A percentile compares a stretch with the other conserved stretches of the same genome.
These are phyloP conservation scores for Trichosporon coremiiforme DNA, from an alignment of 1,284 basidiomycete genomes.

Conservation along the genomic window DNA sequence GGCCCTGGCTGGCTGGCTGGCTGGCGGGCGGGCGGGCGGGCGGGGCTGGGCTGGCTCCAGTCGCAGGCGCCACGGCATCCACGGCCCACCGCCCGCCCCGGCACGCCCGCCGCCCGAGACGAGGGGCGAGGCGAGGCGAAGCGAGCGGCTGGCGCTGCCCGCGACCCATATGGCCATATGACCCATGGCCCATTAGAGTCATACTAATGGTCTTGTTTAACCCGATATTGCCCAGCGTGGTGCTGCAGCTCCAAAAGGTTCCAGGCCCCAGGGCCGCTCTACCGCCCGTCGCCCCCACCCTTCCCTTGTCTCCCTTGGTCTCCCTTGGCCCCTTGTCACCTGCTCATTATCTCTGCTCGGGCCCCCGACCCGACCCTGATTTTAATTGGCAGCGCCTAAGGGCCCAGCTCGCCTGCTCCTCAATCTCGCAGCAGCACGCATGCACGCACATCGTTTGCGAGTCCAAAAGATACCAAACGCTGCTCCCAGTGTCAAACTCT, in stretches of 20 bases:
- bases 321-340: slow-evolving; percentile 13
- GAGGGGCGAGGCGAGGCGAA: neutral
- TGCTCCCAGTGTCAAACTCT: neutral
- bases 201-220: neutral
- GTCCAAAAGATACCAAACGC: neutral
- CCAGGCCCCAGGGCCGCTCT: slow-evolving; percentile 19
- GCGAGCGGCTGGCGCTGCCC: slow-evolving; percentile 5
- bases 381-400: neutral
- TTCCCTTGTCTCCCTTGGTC: neutral
- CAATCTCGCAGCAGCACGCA: slow-evolving; percentile 10
- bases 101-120: neutral
- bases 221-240: neutral
- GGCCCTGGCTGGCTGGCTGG: too few species aligned
- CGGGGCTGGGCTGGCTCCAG: too few species aligned
- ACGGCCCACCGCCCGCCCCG: neutral
- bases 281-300: slow-evolving; percentile 15
- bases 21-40: too few species aligned
- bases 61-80: neutral
- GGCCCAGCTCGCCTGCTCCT: neutral
- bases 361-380: slow-evolving; percentile 10
- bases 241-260: slow-evolving; percentile 7
- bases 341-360: slow-evolving; percentile 11
- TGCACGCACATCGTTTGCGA: neutral
- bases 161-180: neutral
- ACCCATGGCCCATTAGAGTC: neutral